phyloP scores from a whole-genome alignment of 768 basidiomycete species.

The Podaxis sp. region DNA sequence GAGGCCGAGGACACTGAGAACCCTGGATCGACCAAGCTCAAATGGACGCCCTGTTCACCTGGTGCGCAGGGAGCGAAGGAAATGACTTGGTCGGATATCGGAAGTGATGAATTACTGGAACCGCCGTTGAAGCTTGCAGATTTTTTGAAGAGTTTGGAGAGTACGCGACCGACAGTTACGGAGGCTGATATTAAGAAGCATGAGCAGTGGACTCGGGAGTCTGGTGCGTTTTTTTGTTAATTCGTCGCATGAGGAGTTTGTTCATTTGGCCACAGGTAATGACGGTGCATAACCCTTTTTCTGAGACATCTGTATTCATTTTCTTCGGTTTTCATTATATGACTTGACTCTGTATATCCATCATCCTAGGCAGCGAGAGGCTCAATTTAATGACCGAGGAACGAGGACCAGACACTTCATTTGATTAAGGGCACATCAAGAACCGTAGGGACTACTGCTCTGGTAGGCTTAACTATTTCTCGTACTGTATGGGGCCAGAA shows the following conservation, averaged over 20 bases:
- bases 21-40: conserved; percentile 28
- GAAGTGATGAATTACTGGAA: conserved; percentile 86
- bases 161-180: conserved; percentile 83
- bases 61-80: conserved; percentile 84
- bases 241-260: not conserved
- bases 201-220: conserved; percentile 81
- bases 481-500: not conserved
- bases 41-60: conserved; percentile 96
- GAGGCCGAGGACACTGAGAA: conserved; percentile 26
- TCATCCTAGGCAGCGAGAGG: too few species aligned
- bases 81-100: conserved; percentile 85
- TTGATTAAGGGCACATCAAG: not conserved
- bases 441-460: not conserved
- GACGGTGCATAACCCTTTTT: conserved; percentile 23
- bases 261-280: conserved; percentile 18
- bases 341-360: not conserved
- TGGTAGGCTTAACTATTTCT: not conserved
- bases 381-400: too few species aligned
- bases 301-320: not conserved
- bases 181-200: conserved; percentile 82
- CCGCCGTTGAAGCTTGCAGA: conserved; percentile 75
- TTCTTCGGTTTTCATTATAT: not conserved
- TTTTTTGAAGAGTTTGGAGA: conserved; percentile 76
- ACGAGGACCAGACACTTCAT: not conserved
- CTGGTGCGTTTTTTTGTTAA: conserved; percentile 44